A percentile compares a stretch with the other conserved stretches of the same genome.
These are phyloP conservation scores for Dactylella cylindrospora DNA, from an alignment of 2,329 filamentous ascomycete genomes.

Conservation along the genomic window DNA sequence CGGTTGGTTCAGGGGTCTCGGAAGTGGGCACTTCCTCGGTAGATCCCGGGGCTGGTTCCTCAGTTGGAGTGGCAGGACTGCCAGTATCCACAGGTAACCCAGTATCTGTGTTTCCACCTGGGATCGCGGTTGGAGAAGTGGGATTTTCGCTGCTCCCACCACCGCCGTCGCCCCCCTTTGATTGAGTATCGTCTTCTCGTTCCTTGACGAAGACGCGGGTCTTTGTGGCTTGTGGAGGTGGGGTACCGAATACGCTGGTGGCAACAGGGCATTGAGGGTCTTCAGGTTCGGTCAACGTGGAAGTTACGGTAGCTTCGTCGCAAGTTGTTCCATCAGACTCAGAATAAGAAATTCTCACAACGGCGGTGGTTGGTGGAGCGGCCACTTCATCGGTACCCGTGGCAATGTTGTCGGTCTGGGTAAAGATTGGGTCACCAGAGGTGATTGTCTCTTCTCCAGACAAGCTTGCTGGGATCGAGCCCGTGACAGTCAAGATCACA, in stretches of 20 bases:
- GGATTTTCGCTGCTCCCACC: neutral
- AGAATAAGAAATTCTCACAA: conserved; percentile 3
- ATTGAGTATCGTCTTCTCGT: conserved; percentile 27
- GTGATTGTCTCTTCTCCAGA: conserved; percentile 21
- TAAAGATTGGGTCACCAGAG: conserved; percentile 37
- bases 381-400: conserved; percentile 5
- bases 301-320: conserved; percentile 10
- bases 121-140: neutral
- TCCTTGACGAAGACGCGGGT: conserved; percentile 31
- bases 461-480: conserved; percentile 1
- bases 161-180: conserved; percentile 22
- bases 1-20: conserved; percentile 17
- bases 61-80: conserved; percentile 7
- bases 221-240: conserved; percentile 22
- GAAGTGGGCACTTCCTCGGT: too few relatives aligned
- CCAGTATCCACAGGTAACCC: neutral
- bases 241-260: neutral
- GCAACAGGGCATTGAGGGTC: conserved; percentile 3
- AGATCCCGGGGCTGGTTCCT: conserved; percentile 19
- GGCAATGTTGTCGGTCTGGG: conserved; percentile 23
- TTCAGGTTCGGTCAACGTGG: conserved; percentile 5
- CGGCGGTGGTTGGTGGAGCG: conserved; percentile 10
- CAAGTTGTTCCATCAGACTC: conserved; percentile 22
- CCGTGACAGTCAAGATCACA: conserved; percentile 28
- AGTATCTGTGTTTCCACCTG: conserved; percentile 1